Base-by-base conservation (phyloP, 768 basidiomycete genomes). In the Lentinula boryana region DNA sequence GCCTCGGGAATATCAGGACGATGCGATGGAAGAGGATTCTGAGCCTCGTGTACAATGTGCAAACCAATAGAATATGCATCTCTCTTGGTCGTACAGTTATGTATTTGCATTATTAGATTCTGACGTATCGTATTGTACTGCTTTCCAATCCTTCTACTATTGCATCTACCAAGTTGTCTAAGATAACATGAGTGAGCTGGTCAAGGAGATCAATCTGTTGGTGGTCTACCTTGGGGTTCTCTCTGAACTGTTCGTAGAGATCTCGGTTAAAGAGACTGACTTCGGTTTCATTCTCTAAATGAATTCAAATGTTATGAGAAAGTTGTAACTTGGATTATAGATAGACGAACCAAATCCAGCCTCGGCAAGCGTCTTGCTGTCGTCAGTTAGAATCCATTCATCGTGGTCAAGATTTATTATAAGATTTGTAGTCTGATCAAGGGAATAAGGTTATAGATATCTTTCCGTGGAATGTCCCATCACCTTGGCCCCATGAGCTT, bases 371-470 rank as follows among this genome's bases (percentile, higher is more conserved):
- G 76, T 78, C 67, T 81, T 83, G 7, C 70, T 69, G 43, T 88
- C 87, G 64, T 93, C 85, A 51, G 83, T 75, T 15, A 95, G 74
- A 63, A 98, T 91, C 91, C 94, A 96, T 8, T 93, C 91, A 61
- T 98, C 96, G 68, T 95, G 84, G 68, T 97, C 94, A 60, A 98
- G 82, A 72, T 99, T 99, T 70, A 99, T 98, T 73, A 99, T 98
- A 32, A 99, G 80, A 75, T 99, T 98, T 35, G 91, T 91, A 1
- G 95, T 96, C 96, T 98, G 67, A 15, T 38, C 43, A 54, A 60
- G 40, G 50, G 55, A 31, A 5, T 60, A 36, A 31, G 23, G 54
- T 50, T 48, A 52, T 44, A 16, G 23, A 40, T 40, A 50, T 38
- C 15, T 41, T 35, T 41, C n/a, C 58, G 35, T 35, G 31, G 53